Conservation (phyloP, 192 early-diverging fungal genomes). For the Rhizophagus clarus region DNA sequence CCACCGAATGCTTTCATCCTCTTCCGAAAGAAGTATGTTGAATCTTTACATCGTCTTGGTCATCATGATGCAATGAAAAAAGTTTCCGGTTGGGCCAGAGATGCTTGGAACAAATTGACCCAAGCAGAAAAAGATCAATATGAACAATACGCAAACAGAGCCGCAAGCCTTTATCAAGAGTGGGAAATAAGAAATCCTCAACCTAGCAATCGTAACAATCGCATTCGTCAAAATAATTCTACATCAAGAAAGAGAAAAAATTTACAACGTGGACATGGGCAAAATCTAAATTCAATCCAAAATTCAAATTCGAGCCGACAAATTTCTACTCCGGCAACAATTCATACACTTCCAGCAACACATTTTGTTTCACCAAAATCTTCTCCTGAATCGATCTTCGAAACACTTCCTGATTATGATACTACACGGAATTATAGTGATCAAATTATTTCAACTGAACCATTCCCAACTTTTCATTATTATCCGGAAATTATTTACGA, state of each 20-base stretch:
- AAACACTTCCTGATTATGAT: not conserved
- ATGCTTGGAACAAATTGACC: conserved; percentile 3
- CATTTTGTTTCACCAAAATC: not conserved
- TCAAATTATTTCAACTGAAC: no score
- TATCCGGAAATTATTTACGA: not conserved
- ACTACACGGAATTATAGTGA: not conserved
- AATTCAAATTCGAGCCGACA: no score
- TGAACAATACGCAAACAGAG: not conserved
- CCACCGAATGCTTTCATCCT: conserved; percentile 5
- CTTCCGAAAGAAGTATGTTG: not conserved
- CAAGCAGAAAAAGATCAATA: not conserved
- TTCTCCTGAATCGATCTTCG: not conserved
- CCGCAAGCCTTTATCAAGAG: conserved; percentile 4
- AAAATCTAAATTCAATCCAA: not conserved
- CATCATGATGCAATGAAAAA: not conserved
- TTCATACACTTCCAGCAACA: not conserved
- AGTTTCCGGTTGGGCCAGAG: conserved; percentile 9
- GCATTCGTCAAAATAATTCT: not conserved
- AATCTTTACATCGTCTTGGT: conserved; percentile 3
- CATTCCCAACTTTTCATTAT: no score
- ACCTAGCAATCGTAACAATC: not conserved
- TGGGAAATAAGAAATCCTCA: conserved; percentile 1
- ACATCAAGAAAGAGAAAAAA: not conserved
- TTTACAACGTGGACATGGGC: not conserved
- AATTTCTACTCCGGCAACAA: no score